Conservation (phyloP, 352 stramenopile genomes). For the Phytophthora agathidicida region DNA sequence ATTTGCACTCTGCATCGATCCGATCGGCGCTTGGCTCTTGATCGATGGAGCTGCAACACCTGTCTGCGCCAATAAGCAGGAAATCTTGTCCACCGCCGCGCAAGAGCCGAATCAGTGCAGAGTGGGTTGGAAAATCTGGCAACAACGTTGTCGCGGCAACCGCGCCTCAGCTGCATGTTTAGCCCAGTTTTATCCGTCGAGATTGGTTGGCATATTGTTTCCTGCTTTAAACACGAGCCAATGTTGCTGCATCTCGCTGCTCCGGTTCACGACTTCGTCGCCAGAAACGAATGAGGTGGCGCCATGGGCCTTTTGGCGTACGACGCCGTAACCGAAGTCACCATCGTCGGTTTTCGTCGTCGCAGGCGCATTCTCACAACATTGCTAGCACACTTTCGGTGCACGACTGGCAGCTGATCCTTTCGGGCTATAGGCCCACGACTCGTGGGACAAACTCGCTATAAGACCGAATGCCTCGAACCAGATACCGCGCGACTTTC, state of each 20-base stretch:
- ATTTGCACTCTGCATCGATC: slow-evolving; percentile 13
- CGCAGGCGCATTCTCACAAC: too few species aligned
- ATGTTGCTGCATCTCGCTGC: background rate
- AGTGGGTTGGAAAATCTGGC: background rate
- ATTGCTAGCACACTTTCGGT: too few species aligned
- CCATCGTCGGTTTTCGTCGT: too few species aligned
- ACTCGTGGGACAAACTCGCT: too few species aligned
- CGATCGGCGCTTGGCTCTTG: background rate
- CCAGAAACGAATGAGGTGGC: slow-evolving; percentile 16
- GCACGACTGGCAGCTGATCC: too few species aligned
- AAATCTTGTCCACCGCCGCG: background rate
- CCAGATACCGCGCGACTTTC: too few species aligned
- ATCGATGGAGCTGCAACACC: background rate
- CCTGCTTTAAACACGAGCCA: too few species aligned
- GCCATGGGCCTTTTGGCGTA: background rate
- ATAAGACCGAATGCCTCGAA: too few species aligned
- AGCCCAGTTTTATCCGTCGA: slow-evolving; percentile 1
- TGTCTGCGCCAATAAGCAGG: too few species aligned
- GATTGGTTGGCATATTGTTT: slow-evolving; percentile 1
- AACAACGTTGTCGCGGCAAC: background rate
- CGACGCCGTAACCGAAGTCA: too few species aligned
- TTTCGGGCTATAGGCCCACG: too few species aligned
- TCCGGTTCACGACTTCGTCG: background rate
- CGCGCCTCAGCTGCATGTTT: slow-evolving; percentile 9
- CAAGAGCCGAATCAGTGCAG: background rate